These are phyloP conservation scores for Beauveria pseudobassiana DNA, from an alignment of 2,329 filamentous ascomycete genomes.

Conservation along the genomic window DNA sequence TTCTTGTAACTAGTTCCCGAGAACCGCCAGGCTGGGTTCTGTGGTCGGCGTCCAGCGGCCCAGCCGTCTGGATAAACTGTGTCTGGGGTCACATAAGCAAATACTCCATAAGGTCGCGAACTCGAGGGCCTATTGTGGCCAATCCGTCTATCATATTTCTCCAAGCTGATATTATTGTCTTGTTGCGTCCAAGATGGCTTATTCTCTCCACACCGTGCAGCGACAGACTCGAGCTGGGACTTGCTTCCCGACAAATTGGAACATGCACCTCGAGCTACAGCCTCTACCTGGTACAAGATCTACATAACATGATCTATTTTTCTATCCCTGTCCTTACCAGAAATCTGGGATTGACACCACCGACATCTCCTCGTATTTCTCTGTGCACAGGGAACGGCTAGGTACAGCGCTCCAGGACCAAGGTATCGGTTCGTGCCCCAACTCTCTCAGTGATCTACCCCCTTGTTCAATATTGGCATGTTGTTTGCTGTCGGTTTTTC, in stretches of 20 bases:
- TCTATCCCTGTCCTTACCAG: background rate
- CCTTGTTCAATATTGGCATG: background rate
- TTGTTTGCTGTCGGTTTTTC: background rate
- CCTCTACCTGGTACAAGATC: no score
- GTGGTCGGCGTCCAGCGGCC: background rate
- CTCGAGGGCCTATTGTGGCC: accelerated
- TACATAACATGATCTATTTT: no score
- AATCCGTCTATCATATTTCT: background rate
- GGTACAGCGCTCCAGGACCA: background rate
- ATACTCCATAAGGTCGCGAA: background rate
- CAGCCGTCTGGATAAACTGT: background rate
- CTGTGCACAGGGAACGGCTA: background rate
- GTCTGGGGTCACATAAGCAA: background rate
- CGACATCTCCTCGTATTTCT: constrained; percentile 1
- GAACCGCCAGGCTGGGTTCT: background rate
- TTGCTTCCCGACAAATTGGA: background rate
- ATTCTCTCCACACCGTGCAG: background rate
- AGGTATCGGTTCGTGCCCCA: background rate
- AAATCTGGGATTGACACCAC: background rate
- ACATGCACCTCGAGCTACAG: no score
- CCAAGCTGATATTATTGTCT: no score
- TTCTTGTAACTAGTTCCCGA: background rate
- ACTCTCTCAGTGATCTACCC: background rate
- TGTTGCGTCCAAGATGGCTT: background rate
- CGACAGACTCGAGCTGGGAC: background rate